phyloP scores from a whole-genome alignment of 805 yeast species.

The Myxozyma sirexii region DNA sequence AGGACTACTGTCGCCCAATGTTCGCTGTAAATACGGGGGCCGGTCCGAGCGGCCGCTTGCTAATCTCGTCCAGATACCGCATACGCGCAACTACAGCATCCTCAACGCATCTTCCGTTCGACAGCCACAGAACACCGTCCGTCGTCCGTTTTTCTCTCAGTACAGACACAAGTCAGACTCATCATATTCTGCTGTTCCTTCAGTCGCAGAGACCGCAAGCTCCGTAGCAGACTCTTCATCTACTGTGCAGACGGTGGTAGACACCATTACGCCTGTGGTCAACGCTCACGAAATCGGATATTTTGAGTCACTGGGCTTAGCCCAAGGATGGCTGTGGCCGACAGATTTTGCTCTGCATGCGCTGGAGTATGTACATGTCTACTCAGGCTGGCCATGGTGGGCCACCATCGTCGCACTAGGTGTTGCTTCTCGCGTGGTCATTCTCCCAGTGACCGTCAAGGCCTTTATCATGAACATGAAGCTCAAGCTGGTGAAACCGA shows the following conservation, averaged over 20 bases:
- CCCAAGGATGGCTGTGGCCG: slow-evolving; percentile 85
- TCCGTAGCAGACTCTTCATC: not conserved
- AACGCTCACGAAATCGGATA: slow-evolving; percentile 72
- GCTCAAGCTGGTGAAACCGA: slow-evolving; percentile 74
- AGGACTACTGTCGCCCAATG: not conserved
- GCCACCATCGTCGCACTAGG: slow-evolving; percentile 79
- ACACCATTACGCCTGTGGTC: slow-evolving; percentile 4
- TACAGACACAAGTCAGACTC: slow-evolving; percentile 6
- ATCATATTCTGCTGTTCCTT: not conserved
- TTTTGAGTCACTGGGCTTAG: slow-evolving; percentile 82
- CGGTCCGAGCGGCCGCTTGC: too few relatives aligned
- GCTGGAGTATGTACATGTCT: slow-evolving; percentile 81
- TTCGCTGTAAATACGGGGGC: too few relatives aligned
- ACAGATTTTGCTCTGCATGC: slow-evolving; percentile 75
- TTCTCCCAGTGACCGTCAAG: slow-evolving; percentile 82
- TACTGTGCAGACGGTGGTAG: not conserved
- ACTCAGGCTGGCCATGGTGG: slow-evolving; percentile 97
- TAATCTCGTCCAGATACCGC: not conserved
- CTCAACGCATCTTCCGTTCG: not conserved
- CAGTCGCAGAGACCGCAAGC: not conserved
- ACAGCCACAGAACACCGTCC: not conserved
- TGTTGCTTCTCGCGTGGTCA: slow-evolving; percentile 61
- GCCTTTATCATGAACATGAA: slow-evolving; percentile 82
- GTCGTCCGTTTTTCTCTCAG: not conserved
- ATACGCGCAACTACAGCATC: not conserved